Conservation (phyloP, 2,329 filamentous ascomycete genomes). For the Trichoderma simmonsii region DNA sequence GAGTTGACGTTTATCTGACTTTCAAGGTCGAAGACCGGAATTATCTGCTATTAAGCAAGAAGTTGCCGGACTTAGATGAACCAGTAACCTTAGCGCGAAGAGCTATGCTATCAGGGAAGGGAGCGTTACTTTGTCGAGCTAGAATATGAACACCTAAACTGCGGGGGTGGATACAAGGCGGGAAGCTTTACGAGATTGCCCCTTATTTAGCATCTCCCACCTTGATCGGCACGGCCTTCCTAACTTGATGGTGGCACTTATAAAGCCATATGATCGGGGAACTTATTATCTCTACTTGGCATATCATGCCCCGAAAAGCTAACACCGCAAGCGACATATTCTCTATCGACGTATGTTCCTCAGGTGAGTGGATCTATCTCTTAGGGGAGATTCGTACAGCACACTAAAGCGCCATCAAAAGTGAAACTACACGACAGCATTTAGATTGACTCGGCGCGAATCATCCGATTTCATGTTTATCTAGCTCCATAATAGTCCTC, state of each 20-base stretch:
- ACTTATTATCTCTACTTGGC: not conserved
- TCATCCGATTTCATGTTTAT: not conserved
- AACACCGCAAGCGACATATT: not conserved
- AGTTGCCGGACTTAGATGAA: not conserved
- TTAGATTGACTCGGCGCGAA: not conserved
- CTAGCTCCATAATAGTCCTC: not conserved
- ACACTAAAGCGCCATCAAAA: not conserved
- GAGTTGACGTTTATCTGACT: not conserved
- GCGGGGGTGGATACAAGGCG: not conserved
- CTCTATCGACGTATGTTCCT: fast-evolving
- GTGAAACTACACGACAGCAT: not conserved
- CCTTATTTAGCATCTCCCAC: not conserved
- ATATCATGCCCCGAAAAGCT: not conserved
- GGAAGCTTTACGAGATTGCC: not conserved
- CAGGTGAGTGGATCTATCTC: not conserved
- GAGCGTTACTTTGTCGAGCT: not conserved
- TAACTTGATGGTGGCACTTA: not conserved
- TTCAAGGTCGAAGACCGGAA: not conserved
- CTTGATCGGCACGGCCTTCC: not conserved
- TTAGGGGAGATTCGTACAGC: not conserved
- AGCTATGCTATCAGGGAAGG: not conserved
- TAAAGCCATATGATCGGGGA: not conserved
- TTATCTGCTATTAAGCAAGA: too few species aligned
- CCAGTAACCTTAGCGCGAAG: not conserved
- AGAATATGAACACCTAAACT: not conserved